phyloP scores from a whole-genome alignment of 2,329 filamentous ascomycete species.

The Cladosporium colombiae region DNA sequence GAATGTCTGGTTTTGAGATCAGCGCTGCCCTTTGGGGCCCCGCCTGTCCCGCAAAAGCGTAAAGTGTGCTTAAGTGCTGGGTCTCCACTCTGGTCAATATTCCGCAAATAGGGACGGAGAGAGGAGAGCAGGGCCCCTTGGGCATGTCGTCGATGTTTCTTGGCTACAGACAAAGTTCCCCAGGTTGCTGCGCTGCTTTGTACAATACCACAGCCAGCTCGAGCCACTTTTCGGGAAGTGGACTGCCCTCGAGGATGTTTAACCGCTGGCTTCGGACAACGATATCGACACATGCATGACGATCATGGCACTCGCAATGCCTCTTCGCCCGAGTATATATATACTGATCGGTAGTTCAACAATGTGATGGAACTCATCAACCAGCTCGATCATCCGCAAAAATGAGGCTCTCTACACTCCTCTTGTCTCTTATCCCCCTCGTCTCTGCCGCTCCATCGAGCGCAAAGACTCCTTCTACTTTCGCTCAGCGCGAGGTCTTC shows the following conservation, averaged over 20 bases:
- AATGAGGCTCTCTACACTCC: slow-evolving; percentile 9
- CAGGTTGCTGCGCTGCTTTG: neutral
- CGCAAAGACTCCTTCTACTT: slow-evolving; percentile 1
- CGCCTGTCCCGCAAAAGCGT: slow-evolving; percentile 3
- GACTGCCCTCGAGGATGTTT: neutral
- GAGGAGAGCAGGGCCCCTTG: neutral
- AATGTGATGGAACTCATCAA: neutral
- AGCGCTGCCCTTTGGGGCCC: neutral
- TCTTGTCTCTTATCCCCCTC: slow-evolving; percentile 10
- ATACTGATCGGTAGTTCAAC: neutral
- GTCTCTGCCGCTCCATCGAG: neutral
- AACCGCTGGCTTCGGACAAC: neutral
- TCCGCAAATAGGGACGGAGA: neutral
- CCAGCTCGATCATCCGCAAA: neutral
- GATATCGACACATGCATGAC: neutral
- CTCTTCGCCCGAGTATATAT: neutral
- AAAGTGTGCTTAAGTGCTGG: neutral
- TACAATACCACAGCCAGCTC: neutral
- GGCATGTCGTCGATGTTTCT: neutral
- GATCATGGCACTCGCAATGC: neutral
- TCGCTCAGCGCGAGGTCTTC: slow-evolving; percentile 14
- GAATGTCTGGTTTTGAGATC: neutral
- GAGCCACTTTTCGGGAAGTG: slow-evolving; percentile 9
- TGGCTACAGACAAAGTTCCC: neutral
- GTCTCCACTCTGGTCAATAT: neutral